phyloP scores from a whole-genome alignment of 1,284 basidiomycete species.

The Pseudozyma pruni region DNA sequence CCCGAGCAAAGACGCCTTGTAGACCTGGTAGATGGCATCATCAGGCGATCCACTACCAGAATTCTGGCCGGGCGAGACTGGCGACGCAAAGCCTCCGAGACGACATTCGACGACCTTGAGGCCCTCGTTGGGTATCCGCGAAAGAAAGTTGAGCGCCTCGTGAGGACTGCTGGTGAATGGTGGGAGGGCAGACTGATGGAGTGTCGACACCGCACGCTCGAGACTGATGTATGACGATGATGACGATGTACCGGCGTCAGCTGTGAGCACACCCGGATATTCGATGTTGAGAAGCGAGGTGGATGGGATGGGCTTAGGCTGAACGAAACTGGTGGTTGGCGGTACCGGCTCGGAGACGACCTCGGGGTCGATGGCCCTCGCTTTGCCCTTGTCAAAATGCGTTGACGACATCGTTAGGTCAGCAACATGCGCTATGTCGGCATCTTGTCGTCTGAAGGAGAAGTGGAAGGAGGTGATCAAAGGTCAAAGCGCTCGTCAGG shows the following conservation, averaged over 20 bases:
- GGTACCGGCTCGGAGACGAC: neutral
- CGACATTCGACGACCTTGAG: slow-evolving; percentile 55
- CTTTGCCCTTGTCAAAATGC: slow-evolving; percentile 20
- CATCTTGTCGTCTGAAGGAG: neutral
- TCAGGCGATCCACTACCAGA: no score
- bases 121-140: slow-evolving; percentile 31
- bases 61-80: neutral
- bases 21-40: slow-evolving; percentile 16
- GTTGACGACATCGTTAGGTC: slow-evolving; percentile 4
- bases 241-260: slow-evolving; percentile 1
- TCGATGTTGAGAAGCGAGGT: slow-evolving; percentile 52
- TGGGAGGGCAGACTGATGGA: slow-evolving; percentile 41
- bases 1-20: slow-evolving; percentile 42
- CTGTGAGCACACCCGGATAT: slow-evolving; percentile 54
- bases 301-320: slow-evolving; percentile 41
- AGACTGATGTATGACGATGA: slow-evolving; percentile 19
- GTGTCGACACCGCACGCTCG: slow-evolving; percentile 51
- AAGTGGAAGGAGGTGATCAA: neutral
- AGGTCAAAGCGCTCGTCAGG: neutral
- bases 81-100: slow-evolving; percentile 20
- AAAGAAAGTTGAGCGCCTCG: slow-evolving; percentile 50
- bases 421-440: neutral
- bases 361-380: slow-evolving; percentile 14
- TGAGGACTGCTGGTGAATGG: slow-evolving; percentile 40
- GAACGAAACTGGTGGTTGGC: slow-evolving; percentile 12